Conservation (phyloP, 441 rosid genomes). For the Eutrema salsugineum region DNA sequence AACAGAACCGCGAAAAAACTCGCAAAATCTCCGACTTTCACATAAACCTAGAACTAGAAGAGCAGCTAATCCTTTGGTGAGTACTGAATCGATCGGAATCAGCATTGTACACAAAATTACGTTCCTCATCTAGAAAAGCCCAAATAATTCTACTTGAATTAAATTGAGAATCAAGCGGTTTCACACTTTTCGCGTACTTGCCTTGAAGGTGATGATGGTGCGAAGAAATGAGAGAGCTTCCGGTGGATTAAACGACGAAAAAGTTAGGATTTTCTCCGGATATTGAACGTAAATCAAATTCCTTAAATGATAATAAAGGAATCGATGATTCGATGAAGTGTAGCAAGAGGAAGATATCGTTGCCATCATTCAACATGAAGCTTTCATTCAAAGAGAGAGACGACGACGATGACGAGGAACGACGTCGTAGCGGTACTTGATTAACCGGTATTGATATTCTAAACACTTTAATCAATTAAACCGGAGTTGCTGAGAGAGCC, state of each 20-base stretch:
- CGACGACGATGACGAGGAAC: not conserved
- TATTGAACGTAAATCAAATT: too few relatives aligned
- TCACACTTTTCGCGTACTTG: conserved; percentile 45
- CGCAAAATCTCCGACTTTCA: conserved; percentile 49
- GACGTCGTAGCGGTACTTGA: conserved; percentile 41
- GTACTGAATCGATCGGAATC: conserved; percentile 58
- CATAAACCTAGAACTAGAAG: conserved; percentile 65
- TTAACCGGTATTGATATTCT: conserved; percentile 40
- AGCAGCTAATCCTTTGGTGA: conserved; percentile 69
- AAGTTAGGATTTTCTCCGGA: not conserved
- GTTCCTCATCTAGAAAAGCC: not conserved
- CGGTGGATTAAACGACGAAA: not conserved
- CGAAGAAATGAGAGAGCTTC: not conserved
- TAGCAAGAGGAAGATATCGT: not conserved
- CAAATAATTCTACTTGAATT: not conserved
- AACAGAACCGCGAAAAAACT: conserved; percentile 25
- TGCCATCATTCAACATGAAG: not conserved
- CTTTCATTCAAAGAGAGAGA: not conserved
- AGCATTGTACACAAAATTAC: not conserved
- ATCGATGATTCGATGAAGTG: not conserved
- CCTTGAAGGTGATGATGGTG: conserved; percentile 14
- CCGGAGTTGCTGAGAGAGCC: conserved; percentile 1
- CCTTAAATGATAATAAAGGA: too few relatives aligned
- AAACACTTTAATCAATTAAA: conserved; percentile 17
- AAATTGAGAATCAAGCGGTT: not conserved